Evolutionary conservation across 192 early-diverging fungal genomes (phyloP), one percentile per base, ranked within the genome.

Genomic region (Backusella australiensis): DNA sequence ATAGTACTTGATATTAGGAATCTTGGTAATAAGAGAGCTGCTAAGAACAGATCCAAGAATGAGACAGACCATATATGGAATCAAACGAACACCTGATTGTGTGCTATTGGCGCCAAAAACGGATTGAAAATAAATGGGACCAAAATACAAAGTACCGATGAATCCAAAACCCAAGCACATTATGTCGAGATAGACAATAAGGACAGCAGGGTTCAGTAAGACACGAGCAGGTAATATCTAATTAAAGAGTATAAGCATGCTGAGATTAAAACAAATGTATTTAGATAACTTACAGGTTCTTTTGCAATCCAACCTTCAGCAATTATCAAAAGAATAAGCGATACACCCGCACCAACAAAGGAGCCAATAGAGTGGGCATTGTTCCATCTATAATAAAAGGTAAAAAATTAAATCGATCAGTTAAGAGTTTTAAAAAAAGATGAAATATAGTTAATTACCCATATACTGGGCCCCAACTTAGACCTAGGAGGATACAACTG

Each of bases 121-220:
- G 21, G 89, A 82, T 44, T 88, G 88, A 82, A 88, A 93, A 67
- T 85, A 90, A 9, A 93, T 75, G 21, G 93, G 92, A 74, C 89
- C 78, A 75, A 87, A 93, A 41, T 90, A 93, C 26, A 91, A 76
- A 9, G 86, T 85, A 14, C 80, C 83, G 41, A 91, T 86, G 77
- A 92, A 90, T 14, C 81, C 83, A 19, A 89, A 77, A 21, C 90
- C 91, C 42, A 86, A 15, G 17, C 71, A 72, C 5, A 69, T 36
- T 6, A 72, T 82, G 21, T 91, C 76, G 26, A 86, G 84, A 77
- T 88, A 89, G 41, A 83, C 76, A 39, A 84, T 78, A 73, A 59
- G 46, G 84, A 89, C 69, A 87, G 52, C 3, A 70, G 83, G 44
- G 82, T 82, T 34, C 85, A 86, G 34, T 88, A 81, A 34, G 2